phyloP scores from a whole-genome alignment of 345 rosid genomes.

The Salix exigua region DNA sequence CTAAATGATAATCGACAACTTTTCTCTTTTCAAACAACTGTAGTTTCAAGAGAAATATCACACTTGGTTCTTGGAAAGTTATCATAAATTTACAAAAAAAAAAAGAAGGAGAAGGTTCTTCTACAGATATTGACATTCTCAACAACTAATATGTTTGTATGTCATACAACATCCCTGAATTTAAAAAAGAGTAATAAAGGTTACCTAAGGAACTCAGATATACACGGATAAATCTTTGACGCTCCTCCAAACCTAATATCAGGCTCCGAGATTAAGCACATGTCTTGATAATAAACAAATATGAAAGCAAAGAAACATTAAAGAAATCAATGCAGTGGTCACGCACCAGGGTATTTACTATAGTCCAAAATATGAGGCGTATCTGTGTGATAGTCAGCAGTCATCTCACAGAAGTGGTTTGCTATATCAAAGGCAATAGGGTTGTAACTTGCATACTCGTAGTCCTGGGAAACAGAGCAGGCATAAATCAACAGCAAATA shows the following conservation, averaged over 20 bases:
- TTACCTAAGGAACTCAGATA: slow-evolving; percentile 69
- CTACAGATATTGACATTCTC: background rate
- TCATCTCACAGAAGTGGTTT: slow-evolving; percentile 38
- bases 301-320: background rate
- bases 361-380: slow-evolving; percentile 32
- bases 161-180: background rate
- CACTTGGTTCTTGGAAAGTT: background rate
- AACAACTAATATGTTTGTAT: background rate
- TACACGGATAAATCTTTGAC: slow-evolving; percentile 45
- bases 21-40: background rate
- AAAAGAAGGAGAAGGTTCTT: background rate
- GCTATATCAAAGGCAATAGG: slow-evolving; percentile 34
- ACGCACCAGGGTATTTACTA: slow-evolving; percentile 28
- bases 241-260: slow-evolving; percentile 65
- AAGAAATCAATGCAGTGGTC: background rate
- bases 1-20: background rate
- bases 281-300: background rate
- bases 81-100: background rate
- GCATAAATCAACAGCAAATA: background rate
- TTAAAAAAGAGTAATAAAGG: background rate
- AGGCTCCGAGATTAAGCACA: slow-evolving; percentile 4
- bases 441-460: slow-evolving; percentile 35
- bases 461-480: slow-evolving; percentile 20
- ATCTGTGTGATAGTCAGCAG: slow-evolving; percentile 31
- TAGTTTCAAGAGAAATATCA: background rate